Evolutionary conservation across 495 filamentous ascomycete species (phyloP), one percentile per base, ranked within the genome.

Genomic region (Hypoxylon perforatum): DNA sequence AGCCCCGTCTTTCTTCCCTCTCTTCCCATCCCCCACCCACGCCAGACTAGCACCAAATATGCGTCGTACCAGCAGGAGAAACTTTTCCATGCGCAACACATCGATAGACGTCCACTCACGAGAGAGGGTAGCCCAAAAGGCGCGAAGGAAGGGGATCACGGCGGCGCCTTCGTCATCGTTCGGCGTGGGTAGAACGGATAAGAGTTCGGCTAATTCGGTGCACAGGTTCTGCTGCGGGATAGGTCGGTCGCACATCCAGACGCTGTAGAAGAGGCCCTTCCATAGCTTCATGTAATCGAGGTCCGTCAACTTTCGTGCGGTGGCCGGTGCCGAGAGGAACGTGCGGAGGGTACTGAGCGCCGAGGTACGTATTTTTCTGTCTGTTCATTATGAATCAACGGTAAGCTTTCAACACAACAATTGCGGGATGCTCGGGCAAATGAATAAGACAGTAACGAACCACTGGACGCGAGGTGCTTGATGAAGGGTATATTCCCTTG

Each of bases 221-320:
- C 89, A 88, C 48, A 98, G 90, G 30, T 85, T 87, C 84, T 97
- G 94, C 82, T 97, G 94, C 10, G 91, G 87, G 60, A 89, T 81
- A 17, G 93, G 90, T 49, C 91, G 91, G 79, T 97, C 94, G 75
- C 89, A 92, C 89, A 97, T 94, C 89, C 92, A 97, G 76, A 97
- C 87, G 78, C 93, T 95, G 85, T 91, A 98, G 81, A 96, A 98
- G 21, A 99, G 87, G 35, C 94, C 95, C 77, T 97, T 97, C 93
- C 94, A 97, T 62, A 99, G 84, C 79, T 97, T 97, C 55, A 96
- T 83, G 30, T 92, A 81, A 49, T 99, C 94, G 65, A 96, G 76
- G 17, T 87, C 81, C 12, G 86, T 81, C 56, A 99, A 87, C 19
- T 73, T 67, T 1, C 76, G 65, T 46, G 77, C 63, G 45, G 77